Evolutionary conservation across 1,284 basidiomycete species (phyloP).

Genomic region (Papiliotrema flavescens): DNA sequence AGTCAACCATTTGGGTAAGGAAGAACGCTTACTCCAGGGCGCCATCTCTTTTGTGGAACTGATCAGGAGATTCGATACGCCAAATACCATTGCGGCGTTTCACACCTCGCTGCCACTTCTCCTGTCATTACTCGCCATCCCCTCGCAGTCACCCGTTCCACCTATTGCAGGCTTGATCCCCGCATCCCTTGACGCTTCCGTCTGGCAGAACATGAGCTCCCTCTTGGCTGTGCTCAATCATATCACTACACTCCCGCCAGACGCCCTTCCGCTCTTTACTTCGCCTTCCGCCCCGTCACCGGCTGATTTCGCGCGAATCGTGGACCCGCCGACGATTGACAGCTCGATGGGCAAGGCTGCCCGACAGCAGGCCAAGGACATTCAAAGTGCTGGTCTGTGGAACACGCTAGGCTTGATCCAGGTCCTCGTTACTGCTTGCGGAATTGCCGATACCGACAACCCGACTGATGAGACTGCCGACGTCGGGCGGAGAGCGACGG

Average conservation of each 20-base stretch:
- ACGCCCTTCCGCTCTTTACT: conserved; percentile 86
- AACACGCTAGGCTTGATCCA: conserved; percentile 89
- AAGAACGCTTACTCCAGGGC: conserved; percentile 52
- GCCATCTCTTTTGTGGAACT: conserved; percentile 73
- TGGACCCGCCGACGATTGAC: conserved; percentile 65
- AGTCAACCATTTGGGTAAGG: conserved; percentile 59
- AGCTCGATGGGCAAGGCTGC: conserved; percentile 28
- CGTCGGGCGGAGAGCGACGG: conserved; percentile 69
- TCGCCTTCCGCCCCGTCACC: conserved; percentile 76
- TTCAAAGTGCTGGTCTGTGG: conserved; percentile 81
- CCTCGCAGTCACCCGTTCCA: conserved; percentile 46
- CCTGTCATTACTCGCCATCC: conserved; percentile 47
- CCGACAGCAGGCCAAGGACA: conserved; percentile 64
- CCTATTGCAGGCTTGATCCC: conserved; percentile 49
- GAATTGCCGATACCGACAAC: conserved; percentile 51
- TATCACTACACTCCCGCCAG: conserved; percentile 77
- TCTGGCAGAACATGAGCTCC: conserved; percentile 79
- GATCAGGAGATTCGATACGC: conserved; percentile 43
- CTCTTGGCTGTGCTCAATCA: conserved; percentile 85
- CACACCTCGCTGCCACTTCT: conserved; percentile 44
- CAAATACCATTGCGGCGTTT: conserved; percentile 39
- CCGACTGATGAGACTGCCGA: conserved; percentile 68
- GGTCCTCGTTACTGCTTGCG: conserved; percentile 61
- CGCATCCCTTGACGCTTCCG: conserved; percentile 50
- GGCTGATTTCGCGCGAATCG: conserved; percentile 72